Percentiles rank a stretch among this genome's conserved stretches.
Conservation (phyloP, 140 eudicot genomes). For the Anethum foeniculum region DNA sequence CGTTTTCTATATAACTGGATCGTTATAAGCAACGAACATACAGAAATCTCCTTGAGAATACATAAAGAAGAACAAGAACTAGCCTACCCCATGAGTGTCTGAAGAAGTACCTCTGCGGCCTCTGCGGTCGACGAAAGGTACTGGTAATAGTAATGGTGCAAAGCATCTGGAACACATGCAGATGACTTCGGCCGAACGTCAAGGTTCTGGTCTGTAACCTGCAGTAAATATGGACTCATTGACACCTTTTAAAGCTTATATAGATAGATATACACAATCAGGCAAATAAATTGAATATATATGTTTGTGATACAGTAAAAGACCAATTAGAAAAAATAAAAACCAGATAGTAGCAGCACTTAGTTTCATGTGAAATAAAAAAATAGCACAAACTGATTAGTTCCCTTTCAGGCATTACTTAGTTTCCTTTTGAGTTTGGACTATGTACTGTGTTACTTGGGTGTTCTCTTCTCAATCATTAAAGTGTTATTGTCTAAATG, state of each 20-base stretch:
- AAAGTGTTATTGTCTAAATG: too few relatives aligned
- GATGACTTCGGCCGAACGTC: conserved; percentile 82
- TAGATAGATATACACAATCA: neutral
- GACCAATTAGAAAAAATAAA: neutral
- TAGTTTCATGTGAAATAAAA: neutral
- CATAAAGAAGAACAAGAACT: conserved; percentile 20
- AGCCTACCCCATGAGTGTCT: conserved; percentile 19
- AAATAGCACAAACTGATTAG: neutral
- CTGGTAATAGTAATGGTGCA: conserved; percentile 94
- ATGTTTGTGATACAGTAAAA: neutral
- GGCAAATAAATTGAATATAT: neutral
- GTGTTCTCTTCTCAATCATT: too few relatives aligned
- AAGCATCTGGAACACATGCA: conserved; percentile 91
- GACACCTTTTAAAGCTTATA: neutral
- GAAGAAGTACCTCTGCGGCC: conserved; percentile 88
- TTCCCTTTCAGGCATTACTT: too few relatives aligned
- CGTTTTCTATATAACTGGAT: neutral
- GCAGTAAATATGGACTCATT: conserved; percentile 5
- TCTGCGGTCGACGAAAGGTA: conserved; percentile 82
- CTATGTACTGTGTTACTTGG: too few relatives aligned
- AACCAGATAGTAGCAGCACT: neutral
- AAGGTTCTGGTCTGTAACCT: conserved; percentile 91
- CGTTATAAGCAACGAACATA: neutral
- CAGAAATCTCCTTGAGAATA: neutral
- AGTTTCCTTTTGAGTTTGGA: too few relatives aligned